Base-by-base conservation (phyloP, 202 grass and related monocot species). In the Setaria italica region DNA sequence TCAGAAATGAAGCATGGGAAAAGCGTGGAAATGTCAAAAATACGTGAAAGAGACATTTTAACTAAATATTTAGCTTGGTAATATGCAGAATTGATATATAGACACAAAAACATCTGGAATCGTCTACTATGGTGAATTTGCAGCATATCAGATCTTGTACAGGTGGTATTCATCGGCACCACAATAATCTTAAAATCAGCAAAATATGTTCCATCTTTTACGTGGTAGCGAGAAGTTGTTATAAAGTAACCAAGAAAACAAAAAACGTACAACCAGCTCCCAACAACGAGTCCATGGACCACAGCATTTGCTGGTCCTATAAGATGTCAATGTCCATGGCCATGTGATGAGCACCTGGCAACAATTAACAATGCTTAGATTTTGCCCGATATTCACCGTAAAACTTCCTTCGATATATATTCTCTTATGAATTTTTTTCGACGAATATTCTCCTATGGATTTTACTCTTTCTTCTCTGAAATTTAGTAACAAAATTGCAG, bases 31-130 rank as follows among this genome's bases (percentile, higher is more conserved):
- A 3, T 34, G 29, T 20, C 48, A 25, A 79, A 49, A 33, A 46
- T 64, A 65, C 43, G 0, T 34, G 77, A 79, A 5, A 51, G 43
- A 14, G 60, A 79, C 45, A 45, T 29, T 39, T 45, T 17, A 29
- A 57, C 65, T 17, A 32, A 51, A 34, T 53, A 9, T 10, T 10
- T 73, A 73, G 4, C 14, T 16, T 50, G 12, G 70, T 30, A 47
- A 45, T 70, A 32, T 72, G 13, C 6, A 32, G 7, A 16, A 30
- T 10, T 15, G 43, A 33, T 49, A 50, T 32, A 72, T 50, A 71
- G 6, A 16, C 32, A 72, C 46, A 73, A 73, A 73, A 34, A 2
- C 46, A 51, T 73, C 70, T 73, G 13, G 70, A 73, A 51, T 73
- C 7, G 19, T 73, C 70, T 17, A 33, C 10, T 4, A 15, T 51